Evolutionary conservation across 371 early-diverging fungal genomes (phyloP), one percentile per base, ranked within the genome.

Genomic region (Encephalitozoon cuniculi): DNA sequence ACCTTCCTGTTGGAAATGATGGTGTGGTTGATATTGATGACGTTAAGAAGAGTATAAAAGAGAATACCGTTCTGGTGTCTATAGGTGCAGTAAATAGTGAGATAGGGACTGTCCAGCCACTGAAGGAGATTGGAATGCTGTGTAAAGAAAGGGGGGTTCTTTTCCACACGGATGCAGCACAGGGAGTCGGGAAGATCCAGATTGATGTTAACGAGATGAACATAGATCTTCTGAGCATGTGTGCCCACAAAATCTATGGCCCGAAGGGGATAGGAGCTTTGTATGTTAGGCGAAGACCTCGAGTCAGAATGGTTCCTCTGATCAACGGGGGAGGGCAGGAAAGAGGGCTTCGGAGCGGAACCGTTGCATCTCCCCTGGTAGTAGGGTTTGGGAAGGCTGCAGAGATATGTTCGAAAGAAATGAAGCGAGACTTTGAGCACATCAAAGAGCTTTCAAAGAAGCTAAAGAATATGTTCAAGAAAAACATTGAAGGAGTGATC

Each of bases 31-130:
- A 85, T 80, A 55, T 87, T 26, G 80, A 87, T 51, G 53, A 79
- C 40, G 84, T 97, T 41, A 90, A 90, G 80, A 88, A 87, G 44
- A 89, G 93, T 9, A 94, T 96, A 72, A 90, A 91, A 7, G 92
- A 94, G 8, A 90, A 86, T 46, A 98, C 99, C 2, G 87, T 88
- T 5, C 81, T 97, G 55, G 94, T 96, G 37, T 94, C 94, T 11
- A 88, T 97, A 76, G 96, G 96, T 96, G 88, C 94, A 7, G 94
- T 98, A 51, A 98, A 98, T 85, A 98, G 96, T 84, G 99, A 98
- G 86, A 95, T 97, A 82, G 99, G 99, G 70, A 92, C 93, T 15
- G 89, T 95, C 64, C 94, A 95, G 82, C 94, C 95, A n/a, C 80
- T 98, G 72, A 88, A 86, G 67, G 94, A 93, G 77, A 96, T 98